These are phyloP conservation scores for Pelargonium myrrhifolium DNA, from an alignment of 441 rosid genomes.

Conservation along the genomic window DNA sequence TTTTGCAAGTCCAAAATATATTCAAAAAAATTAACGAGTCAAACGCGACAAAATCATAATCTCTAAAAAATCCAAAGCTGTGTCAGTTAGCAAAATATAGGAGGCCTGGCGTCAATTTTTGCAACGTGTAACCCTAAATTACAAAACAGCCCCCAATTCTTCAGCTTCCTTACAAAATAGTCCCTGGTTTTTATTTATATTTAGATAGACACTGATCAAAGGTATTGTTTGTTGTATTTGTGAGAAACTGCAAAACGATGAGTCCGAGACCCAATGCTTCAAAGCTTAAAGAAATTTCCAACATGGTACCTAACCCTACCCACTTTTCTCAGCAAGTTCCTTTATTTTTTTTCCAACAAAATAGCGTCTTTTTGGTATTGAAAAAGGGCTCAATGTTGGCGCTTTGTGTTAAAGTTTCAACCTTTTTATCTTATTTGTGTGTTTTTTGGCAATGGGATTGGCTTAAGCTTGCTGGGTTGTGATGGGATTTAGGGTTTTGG, in stretches of 20 bases:
- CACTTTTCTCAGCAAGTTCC: too few species aligned
- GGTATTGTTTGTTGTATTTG: background rate
- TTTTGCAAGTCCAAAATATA: too few species aligned
- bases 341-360: too few species aligned
- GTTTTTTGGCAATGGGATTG: background rate
- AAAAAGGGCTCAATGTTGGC: background rate
- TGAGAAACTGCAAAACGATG: conserved; percentile 8
- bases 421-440: background rate
- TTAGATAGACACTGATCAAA: too few species aligned
- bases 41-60: too few species aligned
- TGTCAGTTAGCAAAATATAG: too few species aligned
- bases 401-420: background rate
- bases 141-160: background rate
- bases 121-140: too few species aligned
- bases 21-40: too few species aligned
- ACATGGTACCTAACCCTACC: conserved; percentile 8
- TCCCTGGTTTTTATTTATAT: too few species aligned
- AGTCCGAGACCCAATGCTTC: conserved; percentile 17
- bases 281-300: conserved; percentile 11
- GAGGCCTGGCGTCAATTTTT: too few species aligned
- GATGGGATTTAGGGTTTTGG: background rate
- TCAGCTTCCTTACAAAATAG: background rate
- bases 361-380: background rate
- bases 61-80: too few species aligned
- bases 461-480: background rate